Evolutionary conservation across 2,329 filamentous ascomycete species (phyloP).

Genomic region (Fusarium citri): DNA sequence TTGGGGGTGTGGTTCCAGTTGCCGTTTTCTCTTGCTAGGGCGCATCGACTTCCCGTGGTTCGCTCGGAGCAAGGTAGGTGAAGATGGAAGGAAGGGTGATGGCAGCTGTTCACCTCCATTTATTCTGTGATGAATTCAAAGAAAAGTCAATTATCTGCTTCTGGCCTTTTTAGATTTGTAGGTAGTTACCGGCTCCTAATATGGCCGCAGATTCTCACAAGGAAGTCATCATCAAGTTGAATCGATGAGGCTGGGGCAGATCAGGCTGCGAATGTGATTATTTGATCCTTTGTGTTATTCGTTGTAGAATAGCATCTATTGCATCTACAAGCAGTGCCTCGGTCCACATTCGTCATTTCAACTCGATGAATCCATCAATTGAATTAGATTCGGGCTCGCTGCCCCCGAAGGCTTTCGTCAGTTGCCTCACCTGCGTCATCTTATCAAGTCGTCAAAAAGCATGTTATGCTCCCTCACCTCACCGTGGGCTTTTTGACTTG

Average conservation of each 20-base stretch:
- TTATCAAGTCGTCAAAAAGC: conserved; percentile 2
- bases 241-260: not conserved
- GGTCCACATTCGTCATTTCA: conserved; percentile 18
- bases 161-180: conserved; percentile 1
- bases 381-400: not conserved
- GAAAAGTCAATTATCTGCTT: not conserved
- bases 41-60: conserved; percentile 35
- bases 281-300: conserved; percentile 5
- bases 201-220: not conserved
- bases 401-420: conserved; percentile 20
- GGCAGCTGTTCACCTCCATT: not conserved
- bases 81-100: not conserved
- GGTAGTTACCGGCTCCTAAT: not conserved
- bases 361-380: conserved; percentile 15
- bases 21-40: conserved; percentile 31
- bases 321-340: not conserved
- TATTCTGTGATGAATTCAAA: not conserved
- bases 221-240: not conserved
- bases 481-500: conserved; percentile 2
- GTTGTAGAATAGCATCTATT: not conserved
- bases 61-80: conserved; percentile 22
- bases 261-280: not conserved
- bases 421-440: conserved; percentile 31
- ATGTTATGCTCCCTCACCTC: not conserved
- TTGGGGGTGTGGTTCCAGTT: conserved; percentile 40